phyloP scores from a whole-genome alignment of 352 stramenopile species.

The Phytophthora sp. region DNA sequence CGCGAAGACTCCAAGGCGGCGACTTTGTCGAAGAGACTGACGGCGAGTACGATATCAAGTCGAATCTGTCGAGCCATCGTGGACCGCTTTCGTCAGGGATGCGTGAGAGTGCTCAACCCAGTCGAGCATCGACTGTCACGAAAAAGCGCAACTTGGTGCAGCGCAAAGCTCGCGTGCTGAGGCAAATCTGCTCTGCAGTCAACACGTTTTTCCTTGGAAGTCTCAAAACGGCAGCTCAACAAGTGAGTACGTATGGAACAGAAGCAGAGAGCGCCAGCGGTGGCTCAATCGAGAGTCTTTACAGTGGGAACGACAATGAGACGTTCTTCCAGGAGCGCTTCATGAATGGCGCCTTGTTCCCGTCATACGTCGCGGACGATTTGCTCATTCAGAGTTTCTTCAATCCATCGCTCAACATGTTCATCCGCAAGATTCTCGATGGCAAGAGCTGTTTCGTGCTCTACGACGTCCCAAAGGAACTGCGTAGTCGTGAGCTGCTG shows the following conservation, averaged over 20 bases:
- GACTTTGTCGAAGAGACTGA: conserved; percentile 29
- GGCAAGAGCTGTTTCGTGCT: conserved; percentile 88
- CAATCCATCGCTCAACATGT: conserved; percentile 85
- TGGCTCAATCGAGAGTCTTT: conserved; percentile 39
- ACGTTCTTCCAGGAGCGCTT: conserved; percentile 89
- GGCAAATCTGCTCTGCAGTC: conserved; percentile 38
- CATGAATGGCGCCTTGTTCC: conserved; percentile 84
- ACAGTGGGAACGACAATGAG: conserved; percentile 61
- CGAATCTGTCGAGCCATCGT: conserved; percentile 27
- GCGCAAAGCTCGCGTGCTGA: conserved; percentile 42
- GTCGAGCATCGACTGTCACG: conserved; percentile 37
- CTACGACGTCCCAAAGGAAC: conserved; percentile 72
- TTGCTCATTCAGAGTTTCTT: conserved; percentile 90
- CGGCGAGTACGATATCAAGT: conserved; percentile 35
- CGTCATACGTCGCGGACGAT: conserved; percentile 80
- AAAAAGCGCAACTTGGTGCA: conserved; percentile 55
- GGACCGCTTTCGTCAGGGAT: conserved; percentile 17
- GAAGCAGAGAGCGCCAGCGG: conserved; percentile 14
- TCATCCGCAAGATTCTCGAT: conserved; percentile 84
- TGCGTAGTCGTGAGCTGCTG: conserved; percentile 48
- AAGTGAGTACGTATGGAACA: conserved; percentile 48
- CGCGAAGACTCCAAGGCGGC: conserved; percentile 14
- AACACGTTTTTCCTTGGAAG: conserved; percentile 76
- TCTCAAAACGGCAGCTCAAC: conserved; percentile 58
- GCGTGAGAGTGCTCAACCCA: conserved; percentile 31